Base-by-base conservation (phyloP, 257 asterid species). In the Gentiana dahurica region DNA sequence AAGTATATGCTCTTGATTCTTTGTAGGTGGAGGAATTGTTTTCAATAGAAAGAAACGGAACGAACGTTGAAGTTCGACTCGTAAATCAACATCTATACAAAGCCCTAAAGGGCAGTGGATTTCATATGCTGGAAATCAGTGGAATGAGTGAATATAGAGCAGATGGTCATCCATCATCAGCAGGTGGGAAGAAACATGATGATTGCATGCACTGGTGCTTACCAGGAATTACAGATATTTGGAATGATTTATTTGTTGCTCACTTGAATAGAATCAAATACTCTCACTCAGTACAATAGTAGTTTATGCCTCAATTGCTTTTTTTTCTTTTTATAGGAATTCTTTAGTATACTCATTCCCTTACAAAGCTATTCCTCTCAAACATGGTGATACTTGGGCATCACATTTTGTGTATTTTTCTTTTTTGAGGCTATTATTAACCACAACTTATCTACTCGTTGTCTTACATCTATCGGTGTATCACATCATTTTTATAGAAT, bases 181-280 rank as follows among this genome's bases (percentile, higher is more conserved):
- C 92, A 8, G 95, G 97, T 61, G 95, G 95, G 47, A 89, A 86
- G 71, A 73, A 70, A 59, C 98, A 87, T 15, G 86, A 85, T 37
- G 98, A 91, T 67, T 87, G 98, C 77, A 87, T 91, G 98, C 98
- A 87, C 62, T 87, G 98, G 95, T 91, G 97, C 75, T 75, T 85
- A 71, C 98, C 98, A 0, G 97, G 98, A 57, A 77, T 87, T 34
- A 81, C 95, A 5, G 95, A 91, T 79, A 81, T 83, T 36, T 91
- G 98, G 95, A 91, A 81, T 54, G 97, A 91, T 81, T 69, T 85
- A 75, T 75, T 87, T 63, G 57, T 83, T 41, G 76, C 90, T 50
- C 85, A 75, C 55, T 55, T 87, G 48, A 69, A 63, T 68, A 75
- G 57, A 67, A 38, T 72, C 12, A 58, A 73, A 47, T 49, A 49